Evolutionary conservation across 192 early-diverging fungal species (phyloP).

Genomic region (Coemansia sp.): DNA sequence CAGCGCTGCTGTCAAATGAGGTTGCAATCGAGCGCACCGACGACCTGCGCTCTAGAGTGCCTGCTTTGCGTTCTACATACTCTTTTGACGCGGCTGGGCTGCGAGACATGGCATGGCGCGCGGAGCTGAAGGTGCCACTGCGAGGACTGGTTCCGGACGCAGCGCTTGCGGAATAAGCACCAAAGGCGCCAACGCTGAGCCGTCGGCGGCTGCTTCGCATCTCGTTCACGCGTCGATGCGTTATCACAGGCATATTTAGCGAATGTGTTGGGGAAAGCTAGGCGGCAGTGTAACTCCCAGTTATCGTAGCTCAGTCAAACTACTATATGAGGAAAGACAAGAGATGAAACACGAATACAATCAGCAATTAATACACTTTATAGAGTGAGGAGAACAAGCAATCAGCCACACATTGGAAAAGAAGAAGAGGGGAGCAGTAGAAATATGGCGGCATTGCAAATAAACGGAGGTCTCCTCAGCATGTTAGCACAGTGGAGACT

Average conservation of each 20-base stretch:
- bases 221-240: conserved; percentile 49
- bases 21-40: conserved; percentile 18
- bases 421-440: neutral
- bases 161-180: conserved; percentile 11
- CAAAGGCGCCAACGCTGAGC: conserved; percentile 47
- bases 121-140: conserved; percentile 3
- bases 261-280: neutral
- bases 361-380: conserved; percentile 1
- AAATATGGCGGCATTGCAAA: neutral
- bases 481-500: neutral
- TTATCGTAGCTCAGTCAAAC: too few relatives aligned
- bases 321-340: neutral
- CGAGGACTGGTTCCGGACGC: conserved; percentile 1
- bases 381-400: conserved; percentile 7
- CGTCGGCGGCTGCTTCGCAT: conserved; percentile 51
- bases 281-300: too few relatives aligned
- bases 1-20: neutral
- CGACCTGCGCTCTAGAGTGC: conserved; percentile 14
- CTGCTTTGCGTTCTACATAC: conserved; percentile 15
- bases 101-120: conserved; percentile 15
- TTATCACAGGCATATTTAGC: conserved; percentile 48
- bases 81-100: conserved; percentile 22
- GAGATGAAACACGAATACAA: neutral
- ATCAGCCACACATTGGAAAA: conserved; percentile 5
- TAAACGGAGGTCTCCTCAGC: neutral